Evolutionary conservation across 2,329 filamentous ascomycete genomes (phyloP).

Genomic region (Sporothrix globosa): DNA sequence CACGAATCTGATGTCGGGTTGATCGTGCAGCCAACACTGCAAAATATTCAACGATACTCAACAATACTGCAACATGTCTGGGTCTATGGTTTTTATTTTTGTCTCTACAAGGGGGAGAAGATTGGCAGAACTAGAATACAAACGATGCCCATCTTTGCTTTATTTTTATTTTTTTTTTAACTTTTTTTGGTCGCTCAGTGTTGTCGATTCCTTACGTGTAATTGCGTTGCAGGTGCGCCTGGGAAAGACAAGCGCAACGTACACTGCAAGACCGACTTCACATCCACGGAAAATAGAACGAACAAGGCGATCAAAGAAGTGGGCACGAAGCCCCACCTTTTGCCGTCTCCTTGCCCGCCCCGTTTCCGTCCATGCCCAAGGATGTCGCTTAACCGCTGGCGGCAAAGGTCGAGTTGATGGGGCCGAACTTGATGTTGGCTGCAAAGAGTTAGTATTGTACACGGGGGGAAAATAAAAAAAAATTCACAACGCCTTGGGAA

Average conservation of each 20-base stretch:
- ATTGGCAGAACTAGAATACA: not conserved
- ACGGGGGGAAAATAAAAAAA: not conserved
- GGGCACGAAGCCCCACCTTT: too few species aligned
- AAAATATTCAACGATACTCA: too few species aligned
- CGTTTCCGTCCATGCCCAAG: constrained; percentile 17
- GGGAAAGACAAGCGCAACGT: not conserved
- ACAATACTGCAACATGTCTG: not conserved
- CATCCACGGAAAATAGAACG: not conserved
- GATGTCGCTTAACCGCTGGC: constrained; percentile 20
- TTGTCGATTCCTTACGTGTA: not conserved
- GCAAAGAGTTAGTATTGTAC: constrained; percentile 10
- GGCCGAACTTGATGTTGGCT: constrained; percentile 44
- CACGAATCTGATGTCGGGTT: not conserved
- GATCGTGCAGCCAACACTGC: too few species aligned
- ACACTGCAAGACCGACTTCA: not conserved
- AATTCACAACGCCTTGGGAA: not conserved
- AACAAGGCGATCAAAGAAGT: not conserved
- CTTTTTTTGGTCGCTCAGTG: not conserved
- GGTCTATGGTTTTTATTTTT: constrained; percentile 20
- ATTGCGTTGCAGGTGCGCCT: too few species aligned
- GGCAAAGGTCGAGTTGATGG: constrained; percentile 42
- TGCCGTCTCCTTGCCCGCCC: not conserved
- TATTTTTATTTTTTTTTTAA: not conserved
- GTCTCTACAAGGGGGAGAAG: constrained; percentile 1
- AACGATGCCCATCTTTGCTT: constrained; percentile 11